Conservation (phyloP, 495 filamentous ascomycete genomes). For the Neurospora sp. region DNA sequence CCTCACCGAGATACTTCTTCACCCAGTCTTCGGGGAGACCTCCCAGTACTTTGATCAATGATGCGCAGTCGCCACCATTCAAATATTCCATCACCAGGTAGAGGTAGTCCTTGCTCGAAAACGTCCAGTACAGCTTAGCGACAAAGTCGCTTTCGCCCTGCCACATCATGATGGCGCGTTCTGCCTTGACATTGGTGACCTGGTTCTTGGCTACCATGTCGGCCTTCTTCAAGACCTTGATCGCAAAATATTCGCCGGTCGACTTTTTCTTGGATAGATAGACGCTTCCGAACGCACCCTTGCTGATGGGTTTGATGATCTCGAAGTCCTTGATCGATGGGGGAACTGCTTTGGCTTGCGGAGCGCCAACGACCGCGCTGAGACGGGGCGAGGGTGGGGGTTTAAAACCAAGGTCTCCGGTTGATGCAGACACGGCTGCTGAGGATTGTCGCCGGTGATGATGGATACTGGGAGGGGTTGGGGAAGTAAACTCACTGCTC, state of each 20-base stretch:
- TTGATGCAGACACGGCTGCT: conserved; percentile 59
- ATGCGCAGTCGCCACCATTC: conserved; percentile 94
- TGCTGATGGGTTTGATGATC: conserved; percentile 98
- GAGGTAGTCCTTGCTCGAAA: conserved; percentile 97
- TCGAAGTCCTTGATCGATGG: conserved; percentile 99
- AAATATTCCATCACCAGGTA: conserved; percentile 99
- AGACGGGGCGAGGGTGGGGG: conserved; percentile 76
- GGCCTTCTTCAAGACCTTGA: conserved; percentile 96
- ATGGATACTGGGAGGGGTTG: conserved; percentile 41
- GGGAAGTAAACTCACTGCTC: conserved; percentile 68
- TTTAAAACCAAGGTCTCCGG: conserved; percentile 42
- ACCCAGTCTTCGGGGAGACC: conserved; percentile 93
- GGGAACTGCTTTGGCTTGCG: conserved; percentile 65
- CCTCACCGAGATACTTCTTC: conserved; percentile 92
- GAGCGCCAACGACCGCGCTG: conserved; percentile 59
- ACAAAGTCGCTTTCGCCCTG: conserved; percentile 99
- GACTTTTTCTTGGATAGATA: conserved; percentile 97
- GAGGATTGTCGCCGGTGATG: conserved; percentile 93
- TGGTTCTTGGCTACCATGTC: conserved; percentile 99
- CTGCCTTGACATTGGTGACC: conserved; percentile 96
- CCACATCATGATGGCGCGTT: conserved; percentile 99
- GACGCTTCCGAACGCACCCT: conserved; percentile 96
- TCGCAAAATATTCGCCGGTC: conserved; percentile 94
- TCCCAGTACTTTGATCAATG: conserved; percentile 86
- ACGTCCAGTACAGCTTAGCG: conserved; percentile 98